These are phyloP conservation scores for rapeseed (Brassica napus) DNA, from an alignment of 345 rosid species.

Conservation along the genomic window Da-Ae NC_063434.1:10577501-10578000, in stretches of 20 bases:
- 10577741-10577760: not conserved
- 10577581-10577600: not conserved
- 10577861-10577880: constrained; percentile 85
- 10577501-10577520: not conserved
- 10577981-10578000: constrained; percentile 67
- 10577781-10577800: not conserved
- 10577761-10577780: not conserved
- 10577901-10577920: constrained; percentile 44
- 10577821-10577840: not conserved
- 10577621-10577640: constrained; percentile 1
- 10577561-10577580: not conserved
- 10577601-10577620: not conserved
- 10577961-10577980: constrained; percentile 44
- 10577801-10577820: not conserved
- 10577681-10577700: constrained; percentile 46
- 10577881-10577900: constrained; percentile 72
- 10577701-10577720: constrained; percentile 50
- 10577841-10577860: constrained; percentile 75
- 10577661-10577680: constrained; percentile 47
- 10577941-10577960: constrained; percentile 64
- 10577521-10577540: not conserved
- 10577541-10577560: not conserved
- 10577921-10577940: constrained; percentile 68
- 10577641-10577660: constrained; percentile 55
- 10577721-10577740: not conserved